Conservation (phyloP, 2,329 filamentous ascomycete species). For the Exserohilum turcica region DNA sequence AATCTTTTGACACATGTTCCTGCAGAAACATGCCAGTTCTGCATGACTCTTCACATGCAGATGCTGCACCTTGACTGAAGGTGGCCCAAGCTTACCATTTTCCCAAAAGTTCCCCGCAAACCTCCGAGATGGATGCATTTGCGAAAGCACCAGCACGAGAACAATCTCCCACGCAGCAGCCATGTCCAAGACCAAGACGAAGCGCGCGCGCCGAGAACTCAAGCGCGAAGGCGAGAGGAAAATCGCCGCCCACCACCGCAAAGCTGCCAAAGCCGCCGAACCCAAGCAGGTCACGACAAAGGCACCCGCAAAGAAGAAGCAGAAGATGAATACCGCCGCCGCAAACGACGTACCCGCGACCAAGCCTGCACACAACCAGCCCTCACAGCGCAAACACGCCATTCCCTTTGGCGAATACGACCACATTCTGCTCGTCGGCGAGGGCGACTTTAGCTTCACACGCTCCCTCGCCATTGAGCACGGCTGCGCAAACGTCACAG, state of each 20-base stretch:
- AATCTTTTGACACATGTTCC: background rate
- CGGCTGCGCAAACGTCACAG: conserved; percentile 68
- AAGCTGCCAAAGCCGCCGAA: conserved; percentile 27
- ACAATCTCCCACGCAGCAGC: conserved; percentile 1
- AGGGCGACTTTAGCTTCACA: conserved; percentile 80
- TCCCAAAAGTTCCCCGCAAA: conserved; percentile 31
- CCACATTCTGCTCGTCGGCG: conserved; percentile 75
- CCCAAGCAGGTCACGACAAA: conserved; percentile 14
- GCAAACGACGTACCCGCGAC: conserved; percentile 13
- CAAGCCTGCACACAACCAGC: conserved; percentile 11
- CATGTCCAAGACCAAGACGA: conserved; percentile 46
- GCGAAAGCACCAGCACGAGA: conserved; percentile 6
- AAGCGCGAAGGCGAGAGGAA: conserved; percentile 42
- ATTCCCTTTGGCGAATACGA: conserved; percentile 72
- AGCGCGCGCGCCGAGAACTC: conserved; percentile 39
- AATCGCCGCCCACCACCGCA: conserved; percentile 32
- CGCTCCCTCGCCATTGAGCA: conserved; percentile 69
- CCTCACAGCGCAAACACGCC: conserved; percentile 6
- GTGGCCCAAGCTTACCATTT: conserved; percentile 32
- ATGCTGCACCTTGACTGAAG: conserved; percentile 1
- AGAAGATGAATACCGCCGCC: conserved; percentile 13
- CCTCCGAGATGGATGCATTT: conserved; percentile 12
- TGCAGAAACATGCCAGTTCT: background rate
- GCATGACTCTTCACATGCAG: conserved; percentile 15
- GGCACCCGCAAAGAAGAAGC: conserved; percentile 19